These are phyloP conservation scores for Penicillium hordei DNA, from an alignment of 2,329 filamentous ascomycete species.

Conservation along the genomic window DNA sequence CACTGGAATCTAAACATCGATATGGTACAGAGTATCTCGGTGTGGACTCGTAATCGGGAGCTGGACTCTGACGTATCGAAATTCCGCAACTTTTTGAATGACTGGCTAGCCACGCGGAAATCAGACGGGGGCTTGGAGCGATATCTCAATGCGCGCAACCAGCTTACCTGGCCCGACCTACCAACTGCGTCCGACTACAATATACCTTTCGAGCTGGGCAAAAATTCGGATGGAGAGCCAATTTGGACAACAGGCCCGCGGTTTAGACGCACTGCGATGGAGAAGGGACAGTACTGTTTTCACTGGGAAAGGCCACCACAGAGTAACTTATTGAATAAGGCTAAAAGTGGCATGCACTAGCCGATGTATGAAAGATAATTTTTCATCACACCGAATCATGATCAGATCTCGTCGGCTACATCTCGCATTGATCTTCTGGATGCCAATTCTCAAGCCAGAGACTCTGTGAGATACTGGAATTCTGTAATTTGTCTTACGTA, in stretches of 20 bases:
- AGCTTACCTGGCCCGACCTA: constrained; percentile 18
- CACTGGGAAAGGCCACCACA: constrained; percentile 20
- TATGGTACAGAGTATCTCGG: constrained; percentile 19
- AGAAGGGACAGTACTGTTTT: constrained; percentile 22
- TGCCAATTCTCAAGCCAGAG: too few species aligned
- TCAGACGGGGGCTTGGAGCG: constrained; percentile 11
- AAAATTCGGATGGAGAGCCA: constrained; percentile 14
- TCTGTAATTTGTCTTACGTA: too few species aligned
- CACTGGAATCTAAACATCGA: constrained; percentile 27
- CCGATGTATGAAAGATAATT: too few species aligned
- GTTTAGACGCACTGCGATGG: constrained; percentile 12
- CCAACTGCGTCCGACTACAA: constrained; percentile 16
- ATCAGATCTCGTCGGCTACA: too few species aligned
- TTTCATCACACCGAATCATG: too few species aligned
- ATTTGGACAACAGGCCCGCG: constrained; percentile 13
- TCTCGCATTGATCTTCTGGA: too few species aligned
- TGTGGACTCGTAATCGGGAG: constrained; percentile 17
- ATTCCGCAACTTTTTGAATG: constrained; percentile 21
- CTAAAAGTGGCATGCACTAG: too few species aligned
- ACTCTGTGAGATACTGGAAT: too few species aligned
- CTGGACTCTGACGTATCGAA: constrained; percentile 19
- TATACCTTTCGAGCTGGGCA: constrained; percentile 18
- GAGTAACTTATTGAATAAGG: too few species aligned
- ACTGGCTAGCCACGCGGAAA: constrained; percentile 19
- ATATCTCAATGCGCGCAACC: constrained; percentile 22